These are phyloP conservation scores for Ananas comosus DNA, from an alignment of 176 grass and related monocot species.

Conservation along the genomic window DNA sequence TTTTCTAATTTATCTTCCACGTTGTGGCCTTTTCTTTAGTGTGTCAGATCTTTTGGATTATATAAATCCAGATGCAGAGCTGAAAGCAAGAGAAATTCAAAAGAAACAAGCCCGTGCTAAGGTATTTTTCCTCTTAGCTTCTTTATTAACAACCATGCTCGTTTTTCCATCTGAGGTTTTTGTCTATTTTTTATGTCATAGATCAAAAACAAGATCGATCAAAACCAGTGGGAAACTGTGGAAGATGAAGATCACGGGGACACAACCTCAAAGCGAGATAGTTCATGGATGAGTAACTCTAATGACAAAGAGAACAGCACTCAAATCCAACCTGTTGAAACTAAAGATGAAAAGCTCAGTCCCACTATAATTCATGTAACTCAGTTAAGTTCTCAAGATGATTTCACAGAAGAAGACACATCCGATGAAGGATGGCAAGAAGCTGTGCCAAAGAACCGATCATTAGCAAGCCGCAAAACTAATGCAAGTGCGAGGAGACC, in stretches of 20 bases:
- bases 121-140: slow-evolving; percentile 35
- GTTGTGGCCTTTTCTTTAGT: slow-evolving; percentile 30
- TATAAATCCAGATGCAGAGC: slow-evolving; percentile 90
- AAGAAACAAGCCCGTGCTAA: slow-evolving; percentile 95
- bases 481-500: slow-evolving; percentile 51
- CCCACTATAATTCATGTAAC: slow-evolving; percentile 30
- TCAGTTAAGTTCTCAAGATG: slow-evolving; percentile 22
- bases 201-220: slow-evolving; percentile 61
- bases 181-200: slow-evolving; percentile 33
- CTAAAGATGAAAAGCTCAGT: slow-evolving; percentile 48
- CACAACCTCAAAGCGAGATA: slow-evolving; percentile 36
- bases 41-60: slow-evolving; percentile 99
- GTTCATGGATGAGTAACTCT: slow-evolving; percentile 39
- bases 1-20: slow-evolving; percentile 20
- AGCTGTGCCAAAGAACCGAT: slow-evolving; percentile 73
- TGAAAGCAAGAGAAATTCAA: slow-evolving; percentile 88
- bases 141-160: slow-evolving; percentile 9
- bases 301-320: slow-evolving; percentile 59
- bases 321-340: slow-evolving; percentile 34
- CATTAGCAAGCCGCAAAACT: slow-evolving; percentile 46
- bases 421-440: slow-evolving; percentile 94
- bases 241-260: slow-evolving; percentile 63
- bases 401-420: slow-evolving; percentile 49
- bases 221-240: slow-evolving; percentile 52
- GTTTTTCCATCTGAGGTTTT: slow-evolving; percentile 21